Base-by-base conservation (phyloP, 108 stramenopile species). In the Nitzschia palea region DNA sequence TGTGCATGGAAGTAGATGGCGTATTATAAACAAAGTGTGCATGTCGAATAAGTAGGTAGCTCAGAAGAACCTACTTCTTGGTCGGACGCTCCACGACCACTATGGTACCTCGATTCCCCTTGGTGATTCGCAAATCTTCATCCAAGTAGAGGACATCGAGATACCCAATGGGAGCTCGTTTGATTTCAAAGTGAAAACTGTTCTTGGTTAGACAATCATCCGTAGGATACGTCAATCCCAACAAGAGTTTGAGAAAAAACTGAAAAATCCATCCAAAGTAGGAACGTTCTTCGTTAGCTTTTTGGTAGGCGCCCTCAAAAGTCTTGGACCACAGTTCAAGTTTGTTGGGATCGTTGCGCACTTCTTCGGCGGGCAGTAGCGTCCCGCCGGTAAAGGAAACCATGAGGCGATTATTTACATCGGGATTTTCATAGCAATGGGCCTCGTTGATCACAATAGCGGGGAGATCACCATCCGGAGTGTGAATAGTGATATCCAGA, bases 71-170 rank as follows among this genome's bases (percentile, higher is more conserved):
- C n/a, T n/a, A 40, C 12, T 40, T 6, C n/a, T 51, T 51, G n/a
- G 5, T 51, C n/a, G 20, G 1, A 2, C 74, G 68, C n/a, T 83
- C 82, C 33, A 73, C 75, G 20, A 86, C 73, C 29, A 84, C 68
- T 40, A 86, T 66, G 1, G 83, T 75, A 2, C 85, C 85, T 17
- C 69, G 67, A 45, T 80, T 76, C 14, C 87, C 87, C 34, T 68
- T 71, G 18, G 82, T 82, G 31, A 88, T 79, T 18, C 84, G 69
- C 51, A 86, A 30, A 22, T 78, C 78, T 3, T 86, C 78, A 45
- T 88, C 87, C 26, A 88, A 37, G 53, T 82, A 86, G 33, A 86
- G 35, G 10, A 88, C 55, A 74, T 88, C 87, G 18, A 86, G 50
- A 50, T 58, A 67, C 3, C 81, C 85, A 10, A 34, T 29, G 5